These are phyloP conservation scores for Macrophomina tecta DNA, from an alignment of 2,329 filamentous ascomycete species.

Conservation along the genomic window DNA sequence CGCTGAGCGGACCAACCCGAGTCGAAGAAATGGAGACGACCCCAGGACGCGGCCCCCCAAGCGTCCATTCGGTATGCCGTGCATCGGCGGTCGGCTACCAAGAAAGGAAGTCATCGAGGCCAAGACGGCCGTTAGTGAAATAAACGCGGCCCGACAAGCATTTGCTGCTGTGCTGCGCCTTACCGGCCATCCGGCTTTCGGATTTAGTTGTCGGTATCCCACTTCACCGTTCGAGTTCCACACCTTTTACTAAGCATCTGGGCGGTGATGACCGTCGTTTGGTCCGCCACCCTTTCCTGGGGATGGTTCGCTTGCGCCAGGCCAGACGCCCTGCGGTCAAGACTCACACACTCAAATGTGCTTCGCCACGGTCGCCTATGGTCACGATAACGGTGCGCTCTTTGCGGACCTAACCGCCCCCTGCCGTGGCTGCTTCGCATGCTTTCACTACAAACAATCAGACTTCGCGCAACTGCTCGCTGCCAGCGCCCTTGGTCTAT, in stretches of 20 bases:
- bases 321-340: not conserved
- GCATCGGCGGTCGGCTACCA: not conserved
- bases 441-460: too few species aligned
- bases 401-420: not conserved
- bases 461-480: too few species aligned
- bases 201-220: not conserved
- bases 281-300: not conserved
- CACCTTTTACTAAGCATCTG: not conserved
- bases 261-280: not conserved
- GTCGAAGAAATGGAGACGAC: not conserved
- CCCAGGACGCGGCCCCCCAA: not conserved
- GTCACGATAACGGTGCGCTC: too few species aligned
- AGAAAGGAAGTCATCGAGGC: not conserved
- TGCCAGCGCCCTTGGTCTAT: not conserved
- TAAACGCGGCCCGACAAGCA: conserved; percentile 5
- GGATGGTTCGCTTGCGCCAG: conserved; percentile 4
- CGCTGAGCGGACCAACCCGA: not conserved
- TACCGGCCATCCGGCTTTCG: not conserved
- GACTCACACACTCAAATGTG: not conserved
- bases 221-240: not conserved
- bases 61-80: not conserved
- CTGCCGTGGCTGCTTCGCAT: too few species aligned
- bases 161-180: conserved; percentile 1
- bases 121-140: not conserved
- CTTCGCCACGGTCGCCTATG: not conserved